phyloP scores from a whole-genome alignment of 2,329 filamentous ascomycete species.

The Xylariaceae sp. region DNA sequence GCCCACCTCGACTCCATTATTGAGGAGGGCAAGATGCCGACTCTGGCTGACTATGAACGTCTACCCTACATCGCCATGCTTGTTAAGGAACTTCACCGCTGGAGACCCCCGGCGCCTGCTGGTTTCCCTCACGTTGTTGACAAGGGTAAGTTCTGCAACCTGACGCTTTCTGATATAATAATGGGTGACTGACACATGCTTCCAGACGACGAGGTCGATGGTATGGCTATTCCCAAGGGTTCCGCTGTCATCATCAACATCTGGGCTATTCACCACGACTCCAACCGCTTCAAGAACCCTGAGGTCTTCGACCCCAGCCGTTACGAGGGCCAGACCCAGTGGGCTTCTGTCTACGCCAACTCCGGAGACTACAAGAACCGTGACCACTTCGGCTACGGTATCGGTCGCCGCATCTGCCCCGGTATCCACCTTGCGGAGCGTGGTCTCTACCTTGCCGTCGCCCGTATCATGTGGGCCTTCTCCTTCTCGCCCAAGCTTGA shows the following conservation, averaged over 20 bases:
- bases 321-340: constrained; percentile 19
- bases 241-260: constrained; percentile 34
- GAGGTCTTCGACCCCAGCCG: constrained; percentile 13
- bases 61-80: constrained; percentile 38
- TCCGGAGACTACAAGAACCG: constrained; percentile 14
- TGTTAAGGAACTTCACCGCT: constrained; percentile 39
- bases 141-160: constrained; percentile 11
- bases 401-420: constrained; percentile 35
- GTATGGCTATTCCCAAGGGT: constrained; percentile 34
- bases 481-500: constrained; percentile 15
- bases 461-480: constrained; percentile 34
- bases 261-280: constrained; percentile 34
- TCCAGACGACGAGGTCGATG: constrained; percentile 33
- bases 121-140: constrained; percentile 35
- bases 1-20: constrained; percentile 37
- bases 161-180: neutral
- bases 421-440: constrained; percentile 35
- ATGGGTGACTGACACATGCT: neutral
- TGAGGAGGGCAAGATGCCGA: constrained; percentile 33
- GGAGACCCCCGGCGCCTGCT: constrained; percentile 35
- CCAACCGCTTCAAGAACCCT: constrained; percentile 28
- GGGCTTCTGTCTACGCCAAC: constrained; percentile 11
- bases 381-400: constrained; percentile 35
- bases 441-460: constrained; percentile 29
- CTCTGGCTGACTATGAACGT: constrained; percentile 33